phyloP scores from a whole-genome alignment of 2,329 filamentous ascomycete genomes.

The Fusarium sp. region DNA sequence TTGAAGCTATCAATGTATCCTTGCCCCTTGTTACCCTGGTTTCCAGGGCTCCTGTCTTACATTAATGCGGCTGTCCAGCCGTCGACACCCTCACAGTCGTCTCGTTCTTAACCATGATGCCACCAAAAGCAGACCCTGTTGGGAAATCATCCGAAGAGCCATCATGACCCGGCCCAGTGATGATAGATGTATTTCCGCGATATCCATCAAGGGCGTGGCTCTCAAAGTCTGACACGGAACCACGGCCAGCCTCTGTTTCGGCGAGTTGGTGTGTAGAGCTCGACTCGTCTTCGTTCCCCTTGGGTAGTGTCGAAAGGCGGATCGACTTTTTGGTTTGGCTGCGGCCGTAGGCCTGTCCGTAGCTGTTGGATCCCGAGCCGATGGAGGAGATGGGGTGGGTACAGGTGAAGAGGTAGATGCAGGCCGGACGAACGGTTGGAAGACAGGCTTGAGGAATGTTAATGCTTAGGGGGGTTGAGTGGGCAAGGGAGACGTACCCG shows the following conservation, averaged over 20 bases:
- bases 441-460: constrained; percentile 28
- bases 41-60: background rate
- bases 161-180: constrained; percentile 18
- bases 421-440: constrained; percentile 36
- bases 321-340: constrained; percentile 40
- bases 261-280: constrained; percentile 41
- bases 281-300: constrained; percentile 31
- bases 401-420: constrained; percentile 35
- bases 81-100: constrained; percentile 29
- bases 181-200: constrained; percentile 22
- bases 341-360: constrained; percentile 27
- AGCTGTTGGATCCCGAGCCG: constrained; percentile 31
- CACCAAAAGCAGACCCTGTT: background rate
- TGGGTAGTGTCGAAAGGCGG: constrained; percentile 26
- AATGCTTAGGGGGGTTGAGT: background rate
- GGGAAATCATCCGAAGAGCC: background rate
- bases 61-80: background rate
- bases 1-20: background rate
- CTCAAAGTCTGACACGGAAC: constrained; percentile 34
- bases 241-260: constrained; percentile 2
- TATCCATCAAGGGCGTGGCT: constrained; percentile 35
- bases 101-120: constrained; percentile 44
- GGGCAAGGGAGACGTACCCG: constrained; percentile 8
- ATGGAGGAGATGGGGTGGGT: constrained; percentile 21
- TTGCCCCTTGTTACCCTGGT: too few relatives aligned